A percentile compares a stretch with the other conserved stretches of the same genome.
These are phyloP conservation scores for Kluyveromyces nonfermentans DNA, from an alignment of 805 yeast genomes.

Conservation along the genomic window DNA sequence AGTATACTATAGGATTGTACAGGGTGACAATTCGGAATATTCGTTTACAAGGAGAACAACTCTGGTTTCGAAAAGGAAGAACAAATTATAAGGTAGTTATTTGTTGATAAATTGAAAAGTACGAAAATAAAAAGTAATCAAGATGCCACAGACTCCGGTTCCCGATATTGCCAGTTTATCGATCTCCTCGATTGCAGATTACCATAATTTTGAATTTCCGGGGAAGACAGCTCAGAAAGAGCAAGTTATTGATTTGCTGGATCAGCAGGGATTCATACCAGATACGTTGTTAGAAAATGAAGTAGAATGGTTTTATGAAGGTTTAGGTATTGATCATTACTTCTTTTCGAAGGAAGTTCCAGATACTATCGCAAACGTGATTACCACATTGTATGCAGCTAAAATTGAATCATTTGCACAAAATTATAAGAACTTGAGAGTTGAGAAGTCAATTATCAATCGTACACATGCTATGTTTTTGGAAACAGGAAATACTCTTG, in stretches of 20 bases:
- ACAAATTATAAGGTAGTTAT: too few species aligned
- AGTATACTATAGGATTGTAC: too few species aligned
- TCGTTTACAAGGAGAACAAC: too few species aligned
- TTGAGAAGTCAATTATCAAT: slow-evolving; percentile 71
- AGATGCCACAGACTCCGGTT: slow-evolving; percentile 1
- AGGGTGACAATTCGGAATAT: too few species aligned
- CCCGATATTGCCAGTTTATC: slow-evolving; percentile 35
- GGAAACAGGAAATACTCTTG: slow-evolving; percentile 57
- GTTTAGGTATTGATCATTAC: slow-evolving; percentile 83
- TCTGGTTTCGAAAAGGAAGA: too few species aligned
- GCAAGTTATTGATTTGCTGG: slow-evolving; percentile 71
- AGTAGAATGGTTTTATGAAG: slow-evolving; percentile 80
- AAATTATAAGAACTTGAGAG: slow-evolving; percentile 37
- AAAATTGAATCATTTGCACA: slow-evolving; percentile 80
- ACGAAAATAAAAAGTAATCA: too few species aligned
- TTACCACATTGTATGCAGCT: slow-evolving; percentile 84
- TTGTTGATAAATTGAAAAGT: too few species aligned
- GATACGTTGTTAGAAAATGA: slow-evolving; percentile 77
- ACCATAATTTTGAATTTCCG: slow-evolving; percentile 63
- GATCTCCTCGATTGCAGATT: slow-evolving; percentile 47
- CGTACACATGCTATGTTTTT: slow-evolving; percentile 87
- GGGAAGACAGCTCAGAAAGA: slow-evolving; percentile 78
- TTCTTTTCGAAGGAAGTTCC: slow-evolving; percentile 84
- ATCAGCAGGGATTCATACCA: slow-evolving; percentile 82
- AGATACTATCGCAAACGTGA: slow-evolving; percentile 70